Base-by-base conservation (phyloP, 1,139 yeast genomes). In the Nakaseomyces kungkrabaensis region DNA sequence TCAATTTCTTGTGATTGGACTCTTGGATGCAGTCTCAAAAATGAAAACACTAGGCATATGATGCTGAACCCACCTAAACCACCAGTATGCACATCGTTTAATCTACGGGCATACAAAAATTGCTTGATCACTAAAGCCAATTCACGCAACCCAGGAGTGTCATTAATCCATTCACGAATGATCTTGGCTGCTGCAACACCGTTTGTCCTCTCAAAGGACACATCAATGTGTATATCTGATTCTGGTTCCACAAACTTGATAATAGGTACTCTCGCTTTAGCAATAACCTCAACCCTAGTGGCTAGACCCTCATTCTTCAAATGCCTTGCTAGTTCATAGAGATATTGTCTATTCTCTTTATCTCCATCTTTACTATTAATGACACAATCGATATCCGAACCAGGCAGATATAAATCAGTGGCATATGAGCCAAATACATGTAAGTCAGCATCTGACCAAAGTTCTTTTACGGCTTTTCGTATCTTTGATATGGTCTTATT, bases 361-460 rank as follows among this genome's bases (percentile, higher is more conserved):
- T 77, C 77, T 3, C 85, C 84, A 4, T 73, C 66, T 25, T 73
- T 70, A 9, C 96, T 85, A 6, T 83, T 73, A 27, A 94, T 78
- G 41, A 92, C 98, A 82, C 94, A 83, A 68, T 94, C 99, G 41
- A 94, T 89, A 72, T 94, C 99, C 0, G 97, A 88, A 1, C 96
- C 96, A 0, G 98, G 98, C 25, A 94, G 72, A 60, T 90, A 92
- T 55, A 94, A 71, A 63, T 90, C 97, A 0, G 98, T 90, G 1
- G 98, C 97, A 66, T 82, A 87, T 0, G 97, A 89, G 0, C 99
- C 99, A 72, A 94, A 92, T 11, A 90, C 96, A 58, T 83, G 85
- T 6, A 85, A 78, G 52, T 85, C 87, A 3, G 95, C 83, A 54
- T 81, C 87, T 0, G 82, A 80, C 97, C 98, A 92, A 51, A 85